Evolutionary conservation across 306 rosid species (phyloP), one percentile per base, ranked within the genome.

Genomic region (Spatholobus suberectus): DNA sequence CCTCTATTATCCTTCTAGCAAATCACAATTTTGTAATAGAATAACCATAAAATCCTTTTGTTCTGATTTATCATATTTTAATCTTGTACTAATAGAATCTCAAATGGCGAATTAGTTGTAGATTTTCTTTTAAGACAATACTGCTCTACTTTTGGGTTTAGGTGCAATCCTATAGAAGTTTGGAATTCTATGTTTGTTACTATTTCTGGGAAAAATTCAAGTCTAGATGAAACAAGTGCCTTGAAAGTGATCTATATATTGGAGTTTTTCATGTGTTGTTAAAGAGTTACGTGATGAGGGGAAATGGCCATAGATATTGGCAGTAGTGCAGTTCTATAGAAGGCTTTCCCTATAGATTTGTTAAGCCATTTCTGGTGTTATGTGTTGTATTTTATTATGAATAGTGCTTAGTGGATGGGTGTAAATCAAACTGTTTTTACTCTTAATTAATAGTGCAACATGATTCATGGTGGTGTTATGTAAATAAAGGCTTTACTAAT

Each of bases 81-180:
- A 26, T 71, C 59, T 4, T 6, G n/a, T 29, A 38, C 32, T 20
- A 21, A 21, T 43, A 69, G 37, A 70, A 70, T 70, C 57, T 44
- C 35, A 43, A 23, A n/a, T 10, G 10, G 8, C 46, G 35, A 59
- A 75, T 20, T 66, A 66, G 26, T 55, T 8, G 9, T 8, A 2
- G 27, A 71, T 43, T 24, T 70, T n/a, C 12, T 40, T 12, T 17
- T 6, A 80, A 57, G 51, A 62, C 32, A 44, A 43, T 9, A 51
- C 18, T 4, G 9, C 23, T 77, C 41, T 37, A 47, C 77, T 63
- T 34, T 17, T 69, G 37, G 23, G 18, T 76, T 52, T 90, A 93
- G 94, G 94, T 93, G 75, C 94, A 93, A 55, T 93, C 93, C 80
- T 82, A 90, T 46, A 89, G 96, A 88, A 86, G 96, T 86, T 81